Evolutionary conservation across 495 filamentous ascomycete species (phyloP).

Genomic region (Podospora conica): DNA sequence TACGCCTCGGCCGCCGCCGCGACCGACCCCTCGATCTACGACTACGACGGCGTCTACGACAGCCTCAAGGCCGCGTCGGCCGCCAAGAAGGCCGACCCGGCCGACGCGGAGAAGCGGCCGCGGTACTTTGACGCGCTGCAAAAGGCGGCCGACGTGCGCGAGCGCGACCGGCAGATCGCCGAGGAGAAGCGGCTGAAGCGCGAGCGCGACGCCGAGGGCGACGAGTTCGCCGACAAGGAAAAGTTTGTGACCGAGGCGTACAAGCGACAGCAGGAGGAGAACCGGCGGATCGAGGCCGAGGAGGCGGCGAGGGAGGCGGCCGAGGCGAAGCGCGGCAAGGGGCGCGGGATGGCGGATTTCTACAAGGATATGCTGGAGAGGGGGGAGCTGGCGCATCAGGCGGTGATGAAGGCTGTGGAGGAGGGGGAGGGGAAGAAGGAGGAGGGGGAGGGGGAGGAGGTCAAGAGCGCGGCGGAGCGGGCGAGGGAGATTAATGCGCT

Average conservation of each 20-base stretch:
- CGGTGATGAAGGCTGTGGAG: slow-evolving; percentile 60
- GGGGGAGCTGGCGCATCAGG: slow-evolving; percentile 68
- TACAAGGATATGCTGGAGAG: slow-evolving; percentile 76
- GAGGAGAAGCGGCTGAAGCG: slow-evolving; percentile 79
- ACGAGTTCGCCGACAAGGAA: slow-evolving; percentile 91
- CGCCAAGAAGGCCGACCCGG: slow-evolving; percentile 32
- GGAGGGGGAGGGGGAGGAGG: slow-evolving; percentile 37
- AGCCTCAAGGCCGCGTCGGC: slow-evolving; percentile 43
- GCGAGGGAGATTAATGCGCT: slow-evolving; percentile 66
- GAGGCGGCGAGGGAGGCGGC: slow-evolving; percentile 64
- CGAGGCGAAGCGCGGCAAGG: slow-evolving; percentile 61
- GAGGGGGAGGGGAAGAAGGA: slow-evolving; percentile 54
- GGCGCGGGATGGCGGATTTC: slow-evolving; percentile 76
- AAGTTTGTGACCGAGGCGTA: slow-evolving; percentile 97
- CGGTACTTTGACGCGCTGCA: slow-evolving; percentile 81
- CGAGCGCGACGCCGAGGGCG: slow-evolving; percentile 88
- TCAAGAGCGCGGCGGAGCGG: slow-evolving; percentile 64
- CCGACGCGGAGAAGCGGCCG: slow-evolving; percentile 49
- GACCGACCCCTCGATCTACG: slow-evolving; percentile 64
- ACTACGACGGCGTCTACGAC: slow-evolving; percentile 71
- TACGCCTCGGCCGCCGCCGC: slow-evolving; percentile 54
- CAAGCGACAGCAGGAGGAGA: slow-evolving; percentile 84
- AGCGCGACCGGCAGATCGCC: slow-evolving; percentile 81
- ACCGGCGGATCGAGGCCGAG: slow-evolving; percentile 70
- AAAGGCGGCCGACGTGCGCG: slow-evolving; percentile 74